Evolutionary conservation across 495 filamentous ascomycete species (phyloP), one percentile per base, ranked within the genome.

Genomic region (Penicillium egyptiacum): DNA sequence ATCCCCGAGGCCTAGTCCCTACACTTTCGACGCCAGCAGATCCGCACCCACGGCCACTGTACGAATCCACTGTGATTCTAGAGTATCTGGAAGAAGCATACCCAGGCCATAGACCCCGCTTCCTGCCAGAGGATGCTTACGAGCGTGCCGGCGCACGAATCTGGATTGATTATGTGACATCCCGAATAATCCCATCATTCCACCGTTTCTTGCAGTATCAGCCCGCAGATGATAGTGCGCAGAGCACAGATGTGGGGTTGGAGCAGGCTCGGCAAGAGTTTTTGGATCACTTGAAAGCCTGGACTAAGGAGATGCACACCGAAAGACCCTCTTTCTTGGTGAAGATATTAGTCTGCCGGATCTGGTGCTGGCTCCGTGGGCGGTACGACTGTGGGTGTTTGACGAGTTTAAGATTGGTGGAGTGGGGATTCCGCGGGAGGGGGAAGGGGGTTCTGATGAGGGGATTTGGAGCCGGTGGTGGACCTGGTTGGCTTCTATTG

Each of bases 51-150:
- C 46, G 49, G 60, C 81, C 84, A 9, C 72, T 89, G 14, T 90
- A 88, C 62, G 84, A 90, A 65, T 86, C 82, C 57, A 81, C 74
- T 12, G 78, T 89, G 16, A 73, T 90, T 20, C 83, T 83, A 68
- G 85, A 88, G 61, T 90, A 88, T 59, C 76, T 90, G 4, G 84
- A 91, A 59, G 86, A 90, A 57, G 79, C 79, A 1, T 89, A 84
- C 59, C 73, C 75, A n/a, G 51, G 71, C 3, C 68, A 81, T 56
- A 51, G 51, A 1, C 66, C 75, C 10, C 65, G 60, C 17, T 69
- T 90, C 19, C 69, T 88, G 17, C 85, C 84, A 2, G 45, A 66
- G 19, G 71, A 79, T 39, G 78, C 82, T 2, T 90, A 86, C 56
- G 73, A 79, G 47, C 75, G 81, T 51, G 86, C 86, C 2, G 65